phyloP scores from a whole-genome alignment of 1,284 basidiomycete species.

The Sporisorium reilianum region DNA sequence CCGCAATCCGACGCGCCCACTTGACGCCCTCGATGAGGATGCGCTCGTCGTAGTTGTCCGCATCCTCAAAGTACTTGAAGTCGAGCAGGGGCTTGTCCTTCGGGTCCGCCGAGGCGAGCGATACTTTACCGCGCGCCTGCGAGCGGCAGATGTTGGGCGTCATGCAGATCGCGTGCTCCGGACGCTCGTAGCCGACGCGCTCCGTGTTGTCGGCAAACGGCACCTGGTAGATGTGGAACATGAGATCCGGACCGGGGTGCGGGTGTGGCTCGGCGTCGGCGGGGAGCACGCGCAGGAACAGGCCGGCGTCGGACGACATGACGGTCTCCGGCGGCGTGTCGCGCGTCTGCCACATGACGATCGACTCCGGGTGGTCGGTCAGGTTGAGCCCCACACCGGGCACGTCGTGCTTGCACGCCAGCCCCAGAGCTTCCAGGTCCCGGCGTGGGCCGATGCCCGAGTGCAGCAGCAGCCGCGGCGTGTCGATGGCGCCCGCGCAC shows the following conservation, averaged over 20 bases:
- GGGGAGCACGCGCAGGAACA: slow-evolving; percentile 66
- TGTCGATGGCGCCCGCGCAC: slow-evolving; percentile 70
- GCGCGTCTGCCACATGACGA: slow-evolving; percentile 68
- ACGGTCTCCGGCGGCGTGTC: slow-evolving; percentile 68
- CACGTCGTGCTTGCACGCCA: slow-evolving; percentile 71
- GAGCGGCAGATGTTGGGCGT: slow-evolving; percentile 71
- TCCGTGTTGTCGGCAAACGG: slow-evolving; percentile 67
- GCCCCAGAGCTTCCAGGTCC: slow-evolving; percentile 71
- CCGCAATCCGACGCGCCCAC: slow-evolving; percentile 71
- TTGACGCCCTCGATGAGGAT: slow-evolving; percentile 74
- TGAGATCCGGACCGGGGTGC: slow-evolving; percentile 68
- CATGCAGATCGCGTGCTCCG: slow-evolving; percentile 70
- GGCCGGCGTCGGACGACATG: slow-evolving; percentile 69
- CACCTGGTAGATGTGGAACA: slow-evolving; percentile 69
- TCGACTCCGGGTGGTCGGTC: slow-evolving; percentile 72
- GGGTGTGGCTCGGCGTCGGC: slow-evolving; percentile 54
- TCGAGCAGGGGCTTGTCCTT: slow-evolving; percentile 71
- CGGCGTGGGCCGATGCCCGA: slow-evolving; percentile 73
- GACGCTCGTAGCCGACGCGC: slow-evolving; percentile 66
- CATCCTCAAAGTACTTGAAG: slow-evolving; percentile 72
- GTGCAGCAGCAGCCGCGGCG: slow-evolving; percentile 73
- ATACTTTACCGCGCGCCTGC: slow-evolving; percentile 68
- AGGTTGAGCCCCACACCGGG: slow-evolving; percentile 74
- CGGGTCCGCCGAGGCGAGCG: slow-evolving; percentile 71
- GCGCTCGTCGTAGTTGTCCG: slow-evolving; percentile 72